These are phyloP conservation scores for Ambrosiella beaveri DNA, from an alignment of 2,329 filamentous ascomycete genomes.

Conservation along the genomic window DNA sequence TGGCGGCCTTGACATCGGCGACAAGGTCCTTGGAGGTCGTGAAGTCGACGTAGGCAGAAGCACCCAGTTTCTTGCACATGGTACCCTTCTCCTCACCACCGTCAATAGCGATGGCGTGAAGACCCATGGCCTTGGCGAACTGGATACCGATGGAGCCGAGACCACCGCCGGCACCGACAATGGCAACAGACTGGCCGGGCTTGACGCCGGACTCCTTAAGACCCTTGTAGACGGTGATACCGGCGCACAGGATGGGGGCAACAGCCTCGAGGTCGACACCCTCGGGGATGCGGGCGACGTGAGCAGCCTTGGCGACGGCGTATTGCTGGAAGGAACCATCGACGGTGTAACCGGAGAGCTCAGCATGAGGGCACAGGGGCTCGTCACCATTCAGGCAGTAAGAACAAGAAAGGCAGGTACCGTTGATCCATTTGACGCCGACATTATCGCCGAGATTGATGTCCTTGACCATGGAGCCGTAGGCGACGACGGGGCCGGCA, in stretches of 20 bases:
- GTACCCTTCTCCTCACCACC: conserved; percentile 63
- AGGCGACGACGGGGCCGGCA: conserved; percentile 67
- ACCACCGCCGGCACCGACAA: conserved; percentile 75
- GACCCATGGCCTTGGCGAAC: conserved; percentile 82
- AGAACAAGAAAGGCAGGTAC: conserved; percentile 64
- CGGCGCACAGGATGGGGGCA: conserved; percentile 66
- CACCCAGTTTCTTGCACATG: conserved; percentile 54
- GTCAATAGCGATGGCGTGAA: conserved; percentile 67
- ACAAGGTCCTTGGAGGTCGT: conserved; percentile 57
- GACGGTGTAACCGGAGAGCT: conserved; percentile 79
- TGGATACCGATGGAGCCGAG: conserved; percentile 66
- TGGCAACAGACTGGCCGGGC: conserved; percentile 62
- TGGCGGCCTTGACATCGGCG: conserved; percentile 66
- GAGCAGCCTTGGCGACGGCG: conserved; percentile 67
- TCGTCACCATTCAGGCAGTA: conserved; percentile 73
- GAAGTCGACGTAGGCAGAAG: conserved; percentile 66
- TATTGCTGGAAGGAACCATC: conserved; percentile 92
- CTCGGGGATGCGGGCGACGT: conserved; percentile 69
- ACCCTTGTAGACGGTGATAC: conserved; percentile 83
- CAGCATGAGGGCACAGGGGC: conserved; percentile 58
- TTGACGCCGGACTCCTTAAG: conserved; percentile 63
- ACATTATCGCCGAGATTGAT: conserved; percentile 69
- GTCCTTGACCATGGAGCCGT: conserved; percentile 59
- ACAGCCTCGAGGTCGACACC: conserved; percentile 59
- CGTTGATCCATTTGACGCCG: conserved; percentile 88